Base-by-base conservation (phyloP, 2,329 filamentous ascomycete genomes). In the Blastomyces silverae region DNA sequence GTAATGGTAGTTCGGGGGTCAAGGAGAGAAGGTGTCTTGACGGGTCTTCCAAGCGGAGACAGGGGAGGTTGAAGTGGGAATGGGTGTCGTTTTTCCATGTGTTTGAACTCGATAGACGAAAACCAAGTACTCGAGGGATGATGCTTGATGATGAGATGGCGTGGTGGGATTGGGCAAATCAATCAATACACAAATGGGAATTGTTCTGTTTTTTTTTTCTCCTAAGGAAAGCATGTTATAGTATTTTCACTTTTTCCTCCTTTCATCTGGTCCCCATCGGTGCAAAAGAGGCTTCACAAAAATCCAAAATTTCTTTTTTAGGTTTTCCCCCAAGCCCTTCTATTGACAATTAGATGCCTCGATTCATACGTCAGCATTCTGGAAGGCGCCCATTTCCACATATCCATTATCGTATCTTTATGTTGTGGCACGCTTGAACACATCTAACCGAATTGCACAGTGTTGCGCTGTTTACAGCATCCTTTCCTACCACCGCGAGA, bases 1-100 rank as follows among this genome's bases (percentile, higher is more conserved):
- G 81, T 92, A 91, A 83, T 34, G 58, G 44, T 50, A 48, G 20
- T 50, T 25, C 28, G 8, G 42, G 6, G 58, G 22, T 2, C 11
- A 25, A 42, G 22, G 58, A 31, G 10, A 60, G 58, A 31, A 34
- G 42, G 58, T 39, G 37, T 42, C 34, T 42, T 61, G 25, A 37
- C 42, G 56, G 20, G 56, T 37, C 31, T 61, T 61, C 59, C 31
- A n/a, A 42, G 42, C 42, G 42, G 39, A 61, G 59, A 61, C 15
- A 25, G 22, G 25, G 13, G 46, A 25, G 34, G 59, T 20, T 44
- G 44, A 39, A 52, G 25, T 52, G 46, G 61, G 34, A 15, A 42
- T 46, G 25, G 58, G 44, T n/a, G 58, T 61, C 58, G 34, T 61
- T 61, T 61, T 61, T 61, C 58, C 58, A 48, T 61, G 58, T 61